These are phyloP conservation scores for Aleurites moluccanus DNA, from an alignment of 441 rosid species.

Conservation along the genomic window DNA sequence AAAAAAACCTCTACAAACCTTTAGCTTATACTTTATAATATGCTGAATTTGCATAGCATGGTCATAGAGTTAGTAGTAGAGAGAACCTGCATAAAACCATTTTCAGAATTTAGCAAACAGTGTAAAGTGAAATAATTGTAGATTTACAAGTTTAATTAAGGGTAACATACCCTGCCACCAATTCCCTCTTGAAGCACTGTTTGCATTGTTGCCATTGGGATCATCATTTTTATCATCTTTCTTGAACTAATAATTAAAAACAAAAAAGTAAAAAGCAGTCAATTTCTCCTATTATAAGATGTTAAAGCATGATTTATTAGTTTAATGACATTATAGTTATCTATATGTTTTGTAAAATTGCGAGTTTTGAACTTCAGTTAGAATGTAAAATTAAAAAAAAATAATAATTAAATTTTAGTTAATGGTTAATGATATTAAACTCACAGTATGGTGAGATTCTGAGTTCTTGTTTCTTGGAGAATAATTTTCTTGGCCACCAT, in stretches of 20 bases:
- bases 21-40: constrained; percentile 5
- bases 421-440: constrained; percentile 12
- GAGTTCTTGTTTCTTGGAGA: constrained; percentile 44
- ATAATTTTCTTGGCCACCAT: constrained; percentile 91
- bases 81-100: constrained; percentile 43
- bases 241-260: constrained; percentile 33
- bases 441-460: constrained; percentile 39
- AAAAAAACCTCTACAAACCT: constrained; percentile 2
- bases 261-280: not conserved
- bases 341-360: too few species aligned
- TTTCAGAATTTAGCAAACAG: not conserved
- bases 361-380: too few species aligned
- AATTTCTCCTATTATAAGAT: not conserved
- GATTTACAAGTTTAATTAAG: too few species aligned
- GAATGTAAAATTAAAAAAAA: not conserved
- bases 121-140: not conserved
- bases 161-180: constrained; percentile 85
- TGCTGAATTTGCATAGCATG: constrained; percentile 11
- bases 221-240: constrained; percentile 52
- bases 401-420: not conserved
- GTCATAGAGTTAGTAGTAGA: constrained; percentile 41
- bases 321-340: too few species aligned
- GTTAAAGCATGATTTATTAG: not conserved
- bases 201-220: constrained; percentile 45
- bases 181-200: constrained; percentile 76